These are phyloP conservation scores for Chytriomyces confervae DNA, from an alignment of 192 early-diverging fungal genomes.

Conservation along the genomic window DNA sequence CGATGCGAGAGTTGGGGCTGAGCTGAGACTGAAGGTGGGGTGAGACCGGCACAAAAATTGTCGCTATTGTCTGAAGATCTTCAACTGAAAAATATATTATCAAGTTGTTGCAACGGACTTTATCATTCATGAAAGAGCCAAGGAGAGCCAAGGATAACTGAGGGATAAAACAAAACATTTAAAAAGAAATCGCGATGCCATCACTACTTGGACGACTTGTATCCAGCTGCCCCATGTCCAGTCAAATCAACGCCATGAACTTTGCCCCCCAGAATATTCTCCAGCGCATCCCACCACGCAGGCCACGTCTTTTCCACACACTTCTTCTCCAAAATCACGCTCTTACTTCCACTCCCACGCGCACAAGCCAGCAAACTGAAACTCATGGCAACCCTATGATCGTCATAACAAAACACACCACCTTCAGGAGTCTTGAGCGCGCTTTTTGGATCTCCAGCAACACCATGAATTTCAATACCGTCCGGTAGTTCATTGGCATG, in stretches of 20 bases:
- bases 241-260: conserved; percentile 57
- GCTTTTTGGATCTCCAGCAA: conserved; percentile 34
- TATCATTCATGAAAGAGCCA: too few species aligned
- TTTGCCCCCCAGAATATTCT: conserved; percentile 74
- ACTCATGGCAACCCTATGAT: conserved; percentile 98
- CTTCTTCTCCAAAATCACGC: conserved; percentile 82
- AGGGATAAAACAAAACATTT: too few species aligned
- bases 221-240: conserved; percentile 14
- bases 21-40: neutral
- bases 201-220: neutral
- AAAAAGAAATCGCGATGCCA: too few species aligned
- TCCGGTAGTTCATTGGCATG: conserved; percentile 79
- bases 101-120: too few species aligned
- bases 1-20: neutral
- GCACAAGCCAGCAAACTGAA: conserved; percentile 85
- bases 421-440: conserved; percentile 62
- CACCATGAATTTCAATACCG: conserved; percentile 87
- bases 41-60: neutral
- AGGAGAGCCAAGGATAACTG: too few species aligned
- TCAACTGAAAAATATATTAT: too few species aligned
- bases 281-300: conserved; percentile 96
- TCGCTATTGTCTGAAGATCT: conserved; percentile 1
- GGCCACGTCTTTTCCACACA: conserved; percentile 99
- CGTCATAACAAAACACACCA: conserved; percentile 93
- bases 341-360: conserved; percentile 40